A percentile compares a stretch with the other conserved stretches of the same genome.
phyloP scores from a whole-genome alignment of 1,284 basidiomycete species.

The Irpex lacteus region DNA sequence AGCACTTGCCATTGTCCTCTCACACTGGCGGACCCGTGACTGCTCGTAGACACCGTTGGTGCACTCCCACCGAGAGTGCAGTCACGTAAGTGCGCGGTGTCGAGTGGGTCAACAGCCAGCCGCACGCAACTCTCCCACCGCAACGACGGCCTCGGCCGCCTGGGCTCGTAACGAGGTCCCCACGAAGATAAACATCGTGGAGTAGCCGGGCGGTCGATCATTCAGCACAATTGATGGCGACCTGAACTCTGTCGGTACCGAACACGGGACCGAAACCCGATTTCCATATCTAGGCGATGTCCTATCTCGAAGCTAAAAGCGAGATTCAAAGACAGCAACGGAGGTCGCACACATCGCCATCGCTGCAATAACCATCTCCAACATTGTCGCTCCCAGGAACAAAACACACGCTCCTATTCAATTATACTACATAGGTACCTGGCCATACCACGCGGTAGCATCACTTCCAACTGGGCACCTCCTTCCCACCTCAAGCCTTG shows the following conservation, averaged over 20 bases:
- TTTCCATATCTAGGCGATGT: background rate
- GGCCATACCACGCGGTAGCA: conserved; percentile 3
- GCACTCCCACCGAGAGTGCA: background rate
- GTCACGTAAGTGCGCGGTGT: background rate
- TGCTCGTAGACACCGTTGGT: background rate
- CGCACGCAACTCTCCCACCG: background rate
- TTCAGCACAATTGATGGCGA: background rate
- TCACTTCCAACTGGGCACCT: background rate
- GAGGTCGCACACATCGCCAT: conserved; percentile 3
- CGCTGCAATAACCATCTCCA: background rate
- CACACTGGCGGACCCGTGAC: conserved; percentile 1
- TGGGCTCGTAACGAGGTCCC: background rate
- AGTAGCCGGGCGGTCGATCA: conserved; percentile 3
- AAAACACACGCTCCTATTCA: background rate
- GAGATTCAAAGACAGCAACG: conserved; percentile 1
- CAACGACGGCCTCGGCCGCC: background rate
- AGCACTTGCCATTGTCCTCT: background rate
- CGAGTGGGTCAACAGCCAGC: background rate
- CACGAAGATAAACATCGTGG: background rate
- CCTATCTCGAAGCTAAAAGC: conserved; percentile 1
- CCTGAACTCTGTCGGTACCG: conserved; percentile 3
- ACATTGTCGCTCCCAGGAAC: conserved; percentile 6
- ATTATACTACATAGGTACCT: conserved; percentile 1
- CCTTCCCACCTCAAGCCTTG: conserved; percentile 2
- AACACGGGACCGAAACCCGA: conserved; percentile 3